Evolutionary conservation across 805 yeast species (phyloP).

Genomic region (Sugiyamaella lignohabitans): DNA sequence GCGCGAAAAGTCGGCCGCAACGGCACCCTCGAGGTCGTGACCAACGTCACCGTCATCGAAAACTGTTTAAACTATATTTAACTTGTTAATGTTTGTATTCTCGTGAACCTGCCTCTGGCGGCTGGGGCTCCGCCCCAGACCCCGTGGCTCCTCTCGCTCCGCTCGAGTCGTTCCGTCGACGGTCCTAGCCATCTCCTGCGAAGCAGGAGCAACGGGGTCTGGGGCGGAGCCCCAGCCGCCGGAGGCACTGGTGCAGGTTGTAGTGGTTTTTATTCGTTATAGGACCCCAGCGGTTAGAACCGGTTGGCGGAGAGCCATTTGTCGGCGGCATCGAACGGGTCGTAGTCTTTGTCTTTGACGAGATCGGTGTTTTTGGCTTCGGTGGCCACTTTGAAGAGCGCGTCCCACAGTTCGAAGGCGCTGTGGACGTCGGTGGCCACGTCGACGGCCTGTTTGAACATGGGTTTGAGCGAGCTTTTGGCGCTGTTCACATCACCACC

Average conservation of each 20-base stretch:
- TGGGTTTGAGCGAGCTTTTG: slow-evolving; percentile 15
- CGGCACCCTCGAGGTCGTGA: slow-evolving; percentile 24
- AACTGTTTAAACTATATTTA: slow-evolving; percentile 15
- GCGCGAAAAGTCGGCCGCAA: slow-evolving; percentile 27
- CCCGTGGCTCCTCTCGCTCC: no score
- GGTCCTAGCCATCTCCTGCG: no score
- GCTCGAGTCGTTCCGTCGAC: no score
- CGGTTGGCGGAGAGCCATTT: slow-evolving; percentile 12
- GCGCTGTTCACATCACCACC: slow-evolving; percentile 7
- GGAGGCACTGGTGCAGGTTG: no score
- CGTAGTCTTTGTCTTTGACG: slow-evolving; percentile 35
- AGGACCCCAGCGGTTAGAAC: no score
- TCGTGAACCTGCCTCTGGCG: no score
- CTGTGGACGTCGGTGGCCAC: slow-evolving; percentile 21
- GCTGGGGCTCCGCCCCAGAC: no score
- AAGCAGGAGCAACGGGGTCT: no score
- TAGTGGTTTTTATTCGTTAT: no score
- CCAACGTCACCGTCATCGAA: slow-evolving; percentile 16
- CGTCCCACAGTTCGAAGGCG: slow-evolving; percentile 28
- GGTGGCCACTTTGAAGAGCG: slow-evolving; percentile 22
- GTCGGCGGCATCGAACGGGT: slow-evolving; percentile 15
- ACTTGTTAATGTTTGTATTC: no score
- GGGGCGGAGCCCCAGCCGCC: slow-evolving; percentile 1
- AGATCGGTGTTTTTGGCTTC: no score
- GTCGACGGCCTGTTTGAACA: slow-evolving; percentile 26